Evolutionary conservation across 176 grass and related monocot species (phyloP).

Genomic region (Bolboschoenus planiculmis): DNA sequence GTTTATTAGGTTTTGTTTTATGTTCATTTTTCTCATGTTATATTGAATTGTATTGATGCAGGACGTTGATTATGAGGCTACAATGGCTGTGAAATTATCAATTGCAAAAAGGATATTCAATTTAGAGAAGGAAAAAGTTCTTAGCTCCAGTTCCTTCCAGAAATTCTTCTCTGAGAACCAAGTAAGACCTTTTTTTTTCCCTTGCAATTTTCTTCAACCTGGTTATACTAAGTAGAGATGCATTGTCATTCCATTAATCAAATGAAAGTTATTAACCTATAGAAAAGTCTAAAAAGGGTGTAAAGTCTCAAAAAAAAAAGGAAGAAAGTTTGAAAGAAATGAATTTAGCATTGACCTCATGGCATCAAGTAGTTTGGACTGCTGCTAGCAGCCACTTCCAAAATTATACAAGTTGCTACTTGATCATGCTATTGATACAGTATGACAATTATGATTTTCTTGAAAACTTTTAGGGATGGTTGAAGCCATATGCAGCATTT

Average conservation of each 20-base stretch:
- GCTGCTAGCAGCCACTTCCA: neutral
- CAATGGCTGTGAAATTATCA: slow-evolving; percentile 65
- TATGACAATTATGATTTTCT: neutral
- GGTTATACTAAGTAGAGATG: slow-evolving; percentile 9
- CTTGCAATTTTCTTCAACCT: slow-evolving; percentile 6
- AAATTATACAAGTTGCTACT: neutral
- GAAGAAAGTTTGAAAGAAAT: neutral
- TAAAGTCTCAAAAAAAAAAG: neutral
- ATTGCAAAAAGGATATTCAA: slow-evolving; percentile 91
- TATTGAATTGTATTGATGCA: slow-evolving; percentile 17
- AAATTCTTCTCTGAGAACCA: slow-evolving; percentile 91
- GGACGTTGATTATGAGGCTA: slow-evolving; percentile 89
- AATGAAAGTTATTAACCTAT: slow-evolving; percentile 9
- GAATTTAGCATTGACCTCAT: neutral
- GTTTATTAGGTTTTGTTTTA: neutral
- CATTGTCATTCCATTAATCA: neutral
- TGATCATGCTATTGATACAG: neutral
- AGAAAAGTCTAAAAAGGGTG: neutral
- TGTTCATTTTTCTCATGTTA: neutral
- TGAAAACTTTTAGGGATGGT: slow-evolving; percentile 64
- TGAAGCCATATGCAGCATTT: slow-evolving; percentile 99
- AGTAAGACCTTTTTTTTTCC: slow-evolving; percentile 41
- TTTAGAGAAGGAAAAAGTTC: slow-evolving; percentile 74
- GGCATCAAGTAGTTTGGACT: neutral
- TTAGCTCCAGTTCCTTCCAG: slow-evolving; percentile 74